A percentile compares a stretch with the other conserved stretches of the same genome.
phyloP scores from a whole-genome alignment of 768 basidiomycete genomes.

The Collybia nuda region DNA sequence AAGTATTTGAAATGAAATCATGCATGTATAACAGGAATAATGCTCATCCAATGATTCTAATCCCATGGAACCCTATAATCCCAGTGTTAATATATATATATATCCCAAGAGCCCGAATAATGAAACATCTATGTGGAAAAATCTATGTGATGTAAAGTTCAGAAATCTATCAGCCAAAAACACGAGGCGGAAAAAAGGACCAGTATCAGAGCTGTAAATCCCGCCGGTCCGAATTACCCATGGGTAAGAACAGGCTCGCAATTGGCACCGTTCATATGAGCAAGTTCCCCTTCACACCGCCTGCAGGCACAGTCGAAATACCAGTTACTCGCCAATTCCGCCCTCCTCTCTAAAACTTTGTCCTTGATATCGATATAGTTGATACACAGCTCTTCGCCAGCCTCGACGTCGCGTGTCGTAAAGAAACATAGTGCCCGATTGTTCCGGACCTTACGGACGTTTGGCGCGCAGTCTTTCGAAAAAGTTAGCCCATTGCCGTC shows the following conservation, averaged over 20 bases:
- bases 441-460: conserved; percentile 43
- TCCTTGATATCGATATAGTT: conserved; percentile 48
- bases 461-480: conserved; percentile 49
- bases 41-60: no score
- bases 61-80: no score
- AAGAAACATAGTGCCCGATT: conserved; percentile 49
- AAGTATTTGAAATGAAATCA: no score
- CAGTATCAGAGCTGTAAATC: neutral
- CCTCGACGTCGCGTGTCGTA: conserved; percentile 37
- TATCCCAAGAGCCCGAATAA: no score
- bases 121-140: neutral
- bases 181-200: neutral
- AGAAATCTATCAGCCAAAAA: neutral
- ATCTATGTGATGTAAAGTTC: neutral
- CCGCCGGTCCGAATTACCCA: neutral
- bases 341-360: conserved; percentile 32
- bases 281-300: conserved; percentile 38
- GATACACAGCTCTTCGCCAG: conserved; percentile 59
- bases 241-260: neutral
- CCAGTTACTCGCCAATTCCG: conserved; percentile 48
- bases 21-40: no score
- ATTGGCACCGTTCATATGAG: conserved; percentile 4
- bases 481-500: neutral
- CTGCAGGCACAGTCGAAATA: conserved; percentile 54
- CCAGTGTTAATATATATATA: no score